Evolutionary conservation across 495 filamentous ascomycete genomes (phyloP).

Genomic region (Tuber umbilicatum): DNA sequence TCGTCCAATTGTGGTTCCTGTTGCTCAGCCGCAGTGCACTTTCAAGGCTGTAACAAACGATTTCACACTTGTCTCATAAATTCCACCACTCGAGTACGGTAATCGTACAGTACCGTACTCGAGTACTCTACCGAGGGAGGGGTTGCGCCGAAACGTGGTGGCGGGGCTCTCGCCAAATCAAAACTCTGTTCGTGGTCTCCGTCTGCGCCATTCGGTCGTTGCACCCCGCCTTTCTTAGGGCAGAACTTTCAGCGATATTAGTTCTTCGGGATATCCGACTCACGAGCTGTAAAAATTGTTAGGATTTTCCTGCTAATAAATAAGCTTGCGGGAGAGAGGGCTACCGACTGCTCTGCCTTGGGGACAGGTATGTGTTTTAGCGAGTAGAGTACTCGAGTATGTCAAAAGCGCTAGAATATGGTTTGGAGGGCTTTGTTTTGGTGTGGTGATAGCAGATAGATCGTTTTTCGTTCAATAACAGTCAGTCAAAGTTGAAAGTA

Average conservation of each 20-base stretch:
- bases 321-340: neutral
- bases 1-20: neutral
- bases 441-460: neutral
- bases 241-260: no score
- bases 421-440: neutral
- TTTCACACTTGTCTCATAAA: neutral
- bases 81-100: no score
- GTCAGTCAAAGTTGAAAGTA: no score
- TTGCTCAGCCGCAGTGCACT: neutral
- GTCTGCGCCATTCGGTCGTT: neutral
- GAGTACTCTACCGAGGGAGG: no score
- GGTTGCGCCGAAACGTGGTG: no score
- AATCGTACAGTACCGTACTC: no score
- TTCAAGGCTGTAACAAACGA: neutral
- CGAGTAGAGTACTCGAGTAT: no score
- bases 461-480: neutral
- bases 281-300: neutral
- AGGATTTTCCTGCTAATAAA: neutral
- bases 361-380: neutral
- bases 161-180: neutral
- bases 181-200: neutral
- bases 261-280: neutral
- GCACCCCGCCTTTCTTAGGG: neutral
- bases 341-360: neutral
- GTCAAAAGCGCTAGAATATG: neutral